Evolutionary conservation across 1,139 yeast genomes (phyloP).

Genomic region (Saccharomyces pastorianus): DNA sequence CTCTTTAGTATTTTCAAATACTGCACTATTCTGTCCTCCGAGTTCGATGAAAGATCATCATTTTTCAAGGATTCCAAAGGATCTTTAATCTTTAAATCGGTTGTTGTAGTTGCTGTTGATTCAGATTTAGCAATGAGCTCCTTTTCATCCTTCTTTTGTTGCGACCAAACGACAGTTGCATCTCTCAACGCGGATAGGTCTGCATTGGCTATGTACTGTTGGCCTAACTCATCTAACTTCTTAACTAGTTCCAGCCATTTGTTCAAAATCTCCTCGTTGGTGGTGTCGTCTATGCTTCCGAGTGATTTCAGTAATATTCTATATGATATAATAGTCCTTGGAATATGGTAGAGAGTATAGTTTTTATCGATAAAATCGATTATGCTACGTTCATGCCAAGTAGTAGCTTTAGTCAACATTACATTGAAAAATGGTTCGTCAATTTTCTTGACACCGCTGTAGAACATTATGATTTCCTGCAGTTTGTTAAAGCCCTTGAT

Average conservation of each 20-base stretch:
- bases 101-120: background rate
- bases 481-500: constrained; percentile 41
- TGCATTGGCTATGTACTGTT: constrained; percentile 62
- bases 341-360: constrained; percentile 49
- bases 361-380: constrained; percentile 55
- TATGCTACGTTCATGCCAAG: constrained; percentile 60
- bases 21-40: constrained; percentile 40
- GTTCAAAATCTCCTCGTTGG: constrained; percentile 44
- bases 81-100: background rate
- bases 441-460: constrained; percentile 48
- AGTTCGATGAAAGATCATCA: background rate
- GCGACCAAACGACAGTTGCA: constrained; percentile 49
- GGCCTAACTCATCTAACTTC: constrained; percentile 46
- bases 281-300: constrained; percentile 48
- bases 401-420: constrained; percentile 53
- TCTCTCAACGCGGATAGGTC: constrained; percentile 85
- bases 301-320: constrained; percentile 69
- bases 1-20: constrained; percentile 50
- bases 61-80: background rate
- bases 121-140: background rate
- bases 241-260: constrained; percentile 54
- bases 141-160: background rate
- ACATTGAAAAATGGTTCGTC: constrained; percentile 78
- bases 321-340: constrained; percentile 68
- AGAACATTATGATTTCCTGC: constrained; percentile 41